phyloP scores from a whole-genome alignment of 352 stramenopile species.

The Blastocystis sp. region DNA sequence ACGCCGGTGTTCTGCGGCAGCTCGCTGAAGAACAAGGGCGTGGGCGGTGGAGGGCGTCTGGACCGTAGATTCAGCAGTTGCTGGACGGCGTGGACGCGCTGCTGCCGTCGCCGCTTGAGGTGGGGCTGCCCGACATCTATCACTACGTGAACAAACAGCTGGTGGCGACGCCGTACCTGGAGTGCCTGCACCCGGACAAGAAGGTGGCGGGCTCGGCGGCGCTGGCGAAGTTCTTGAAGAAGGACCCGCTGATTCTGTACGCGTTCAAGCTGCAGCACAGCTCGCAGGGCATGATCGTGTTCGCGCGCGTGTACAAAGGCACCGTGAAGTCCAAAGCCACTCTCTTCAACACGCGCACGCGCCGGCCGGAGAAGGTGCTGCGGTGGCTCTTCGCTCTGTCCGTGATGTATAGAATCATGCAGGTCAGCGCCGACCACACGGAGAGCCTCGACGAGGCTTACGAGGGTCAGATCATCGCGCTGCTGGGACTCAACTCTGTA shows the following conservation, averaged over 20 bases:
- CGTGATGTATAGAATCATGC: constrained; percentile 77
- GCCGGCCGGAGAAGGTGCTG: constrained; percentile 53
- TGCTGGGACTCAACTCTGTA: constrained; percentile 77
- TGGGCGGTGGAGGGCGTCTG: constrained; percentile 70
- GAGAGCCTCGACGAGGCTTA: constrained; percentile 78
- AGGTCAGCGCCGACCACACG: constrained; percentile 78
- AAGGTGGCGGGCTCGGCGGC: constrained; percentile 89
- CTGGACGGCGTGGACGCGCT: constrained; percentile 94
- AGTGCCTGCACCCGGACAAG: constrained; percentile 30
- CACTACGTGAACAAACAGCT: constrained; percentile 70
- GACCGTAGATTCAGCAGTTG: constrained; percentile 80
- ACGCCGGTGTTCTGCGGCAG: constrained; percentile 52
- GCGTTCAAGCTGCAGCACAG: constrained; percentile 78
- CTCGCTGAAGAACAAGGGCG: constrained; percentile 89
- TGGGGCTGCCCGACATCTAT: constrained; percentile 72
- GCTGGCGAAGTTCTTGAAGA: constrained; percentile 86
- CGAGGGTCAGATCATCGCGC: constrained; percentile 78
- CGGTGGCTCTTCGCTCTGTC: neutral
- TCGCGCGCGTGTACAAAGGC: constrained; percentile 80
- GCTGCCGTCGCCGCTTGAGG: constrained; percentile 88
- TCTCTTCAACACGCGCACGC: constrained; percentile 77
- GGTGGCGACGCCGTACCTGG: constrained; percentile 8
- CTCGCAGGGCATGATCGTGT: constrained; percentile 78
- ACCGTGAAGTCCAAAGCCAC: constrained; percentile 76
- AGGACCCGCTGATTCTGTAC: constrained; percentile 74